A percentile compares a stretch with the other conserved stretches of the same genome.
phyloP scores from a whole-genome alignment of 306 rosid genomes.

The Inga laurina region DNA sequence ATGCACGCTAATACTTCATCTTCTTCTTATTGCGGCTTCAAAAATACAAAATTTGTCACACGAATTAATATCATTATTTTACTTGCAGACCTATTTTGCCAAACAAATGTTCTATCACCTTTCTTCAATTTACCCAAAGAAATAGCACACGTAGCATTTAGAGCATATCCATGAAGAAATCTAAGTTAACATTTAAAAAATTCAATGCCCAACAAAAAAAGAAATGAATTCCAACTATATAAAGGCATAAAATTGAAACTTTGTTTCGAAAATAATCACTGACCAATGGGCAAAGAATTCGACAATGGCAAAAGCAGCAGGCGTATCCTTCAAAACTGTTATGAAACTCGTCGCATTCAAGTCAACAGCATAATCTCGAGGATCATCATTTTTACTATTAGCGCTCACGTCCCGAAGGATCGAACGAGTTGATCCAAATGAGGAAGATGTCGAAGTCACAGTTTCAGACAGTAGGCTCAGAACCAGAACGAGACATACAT shows the following conservation, averaged over 20 bases:
- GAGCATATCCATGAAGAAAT: constrained; percentile 11
- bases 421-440: constrained; percentile 61
- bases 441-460: constrained; percentile 36
- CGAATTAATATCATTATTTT: not conserved
- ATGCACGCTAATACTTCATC: not conserved
- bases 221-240: not conserved
- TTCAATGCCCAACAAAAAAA: constrained; percentile 10
- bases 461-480: constrained; percentile 42
- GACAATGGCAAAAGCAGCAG: constrained; percentile 78
- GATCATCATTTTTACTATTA: constrained; percentile 32
- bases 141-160: not conserved
- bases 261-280: constrained; percentile 22
- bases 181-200: not conserved
- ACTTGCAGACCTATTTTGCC: constrained; percentile 14
- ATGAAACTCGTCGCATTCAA: constrained; percentile 76
- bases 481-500: constrained; percentile 41
- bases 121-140: not conserved
- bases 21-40: not conserved
- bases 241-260: not conserved
- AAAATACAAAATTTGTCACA: not conserved
- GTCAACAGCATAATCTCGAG: constrained; percentile 73
- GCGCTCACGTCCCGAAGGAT: constrained; percentile 58
- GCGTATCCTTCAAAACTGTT: constrained; percentile 68
- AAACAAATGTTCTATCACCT: not conserved
- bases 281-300: constrained; percentile 93